Evolutionary conservation across 2,329 filamentous ascomycete genomes (phyloP).

Genomic region (Cladosporium sp.): DNA sequence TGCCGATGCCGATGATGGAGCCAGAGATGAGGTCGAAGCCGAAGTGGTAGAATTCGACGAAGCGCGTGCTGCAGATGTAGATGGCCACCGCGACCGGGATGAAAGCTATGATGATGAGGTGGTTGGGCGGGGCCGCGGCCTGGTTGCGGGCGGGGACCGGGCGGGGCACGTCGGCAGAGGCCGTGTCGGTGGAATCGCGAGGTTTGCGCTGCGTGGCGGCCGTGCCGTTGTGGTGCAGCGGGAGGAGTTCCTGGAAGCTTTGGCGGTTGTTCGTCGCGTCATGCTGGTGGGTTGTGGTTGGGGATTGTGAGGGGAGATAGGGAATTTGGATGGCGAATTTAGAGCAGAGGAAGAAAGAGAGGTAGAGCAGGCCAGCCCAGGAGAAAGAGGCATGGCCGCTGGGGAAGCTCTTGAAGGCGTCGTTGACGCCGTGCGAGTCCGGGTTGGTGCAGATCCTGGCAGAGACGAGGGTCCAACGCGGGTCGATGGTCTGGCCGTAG

Average conservation of each 20-base stretch:
- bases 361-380: constrained; percentile 74
- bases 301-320: constrained; percentile 51
- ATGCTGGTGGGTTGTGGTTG: constrained; percentile 2
- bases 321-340: constrained; percentile 72
- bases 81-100: constrained; percentile 68
- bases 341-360: constrained; percentile 79
- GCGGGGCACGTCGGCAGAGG: constrained; percentile 12
- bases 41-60: constrained; percentile 82
- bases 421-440: constrained; percentile 56
- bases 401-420: constrained; percentile 81
- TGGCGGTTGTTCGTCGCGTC: constrained; percentile 1
- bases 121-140: constrained; percentile 76
- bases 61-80: constrained; percentile 80
- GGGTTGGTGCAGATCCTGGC: constrained; percentile 67
- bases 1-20: constrained; percentile 66
- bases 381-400: constrained; percentile 69
- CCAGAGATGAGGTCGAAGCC: constrained; percentile 90
- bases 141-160: constrained; percentile 48
- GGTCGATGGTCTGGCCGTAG: constrained; percentile 44
- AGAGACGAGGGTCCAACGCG: constrained; percentile 64
- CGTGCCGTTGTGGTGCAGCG: constrained; percentile 21
- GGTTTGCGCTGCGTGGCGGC: not conserved
- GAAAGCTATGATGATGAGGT: constrained; percentile 64
- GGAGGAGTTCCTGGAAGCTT: constrained; percentile 21
- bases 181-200: constrained; percentile 6